phyloP scores from a whole-genome alignment of 352 stramenopile species.

The Stephanocyclus meneghinianus region DNA sequence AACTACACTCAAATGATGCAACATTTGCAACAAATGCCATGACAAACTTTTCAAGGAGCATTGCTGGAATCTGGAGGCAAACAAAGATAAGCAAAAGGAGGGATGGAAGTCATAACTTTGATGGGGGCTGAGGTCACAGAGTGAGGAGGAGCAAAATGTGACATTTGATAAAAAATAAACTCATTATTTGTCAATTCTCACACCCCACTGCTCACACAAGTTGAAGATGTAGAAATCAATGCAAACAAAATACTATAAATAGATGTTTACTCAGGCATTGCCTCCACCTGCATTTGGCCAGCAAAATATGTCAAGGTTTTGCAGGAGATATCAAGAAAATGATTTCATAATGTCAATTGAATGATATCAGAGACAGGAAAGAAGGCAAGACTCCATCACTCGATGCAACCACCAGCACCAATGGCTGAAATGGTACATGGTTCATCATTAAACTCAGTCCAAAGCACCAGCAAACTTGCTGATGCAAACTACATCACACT shows the following conservation, averaged over 20 bases:
- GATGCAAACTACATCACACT: conserved; percentile 12
- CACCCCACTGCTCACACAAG: conserved; percentile 11
- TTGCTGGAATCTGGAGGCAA: not conserved
- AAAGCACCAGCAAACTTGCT: conserved; percentile 5
- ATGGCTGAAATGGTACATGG: not conserved
- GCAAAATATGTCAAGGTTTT: not conserved
- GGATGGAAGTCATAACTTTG: not conserved
- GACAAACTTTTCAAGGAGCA: not conserved
- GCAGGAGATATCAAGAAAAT: not conserved
- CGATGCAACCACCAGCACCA: not conserved
- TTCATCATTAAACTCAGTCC: not conserved
- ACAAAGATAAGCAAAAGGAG: not conserved
- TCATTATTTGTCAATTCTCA: conserved; percentile 1
- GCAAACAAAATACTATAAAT: not conserved
- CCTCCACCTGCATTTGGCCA: not conserved
- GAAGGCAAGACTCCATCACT: not conserved
- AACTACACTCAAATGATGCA: too few species aligned
- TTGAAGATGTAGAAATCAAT: conserved; percentile 8
- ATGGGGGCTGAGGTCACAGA: not conserved
- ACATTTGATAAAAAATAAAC: conserved; percentile 5
- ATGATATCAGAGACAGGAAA: not conserved
- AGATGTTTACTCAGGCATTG: not conserved
- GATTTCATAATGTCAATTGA: conserved; percentile 11
- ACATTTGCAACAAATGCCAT: not conserved
- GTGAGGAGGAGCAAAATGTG: not conserved